Evolutionary conservation across 805 yeast genomes (phyloP), one percentile per base, ranked within the genome.

Genomic region (Cyberlindnera amylophila): DNA sequence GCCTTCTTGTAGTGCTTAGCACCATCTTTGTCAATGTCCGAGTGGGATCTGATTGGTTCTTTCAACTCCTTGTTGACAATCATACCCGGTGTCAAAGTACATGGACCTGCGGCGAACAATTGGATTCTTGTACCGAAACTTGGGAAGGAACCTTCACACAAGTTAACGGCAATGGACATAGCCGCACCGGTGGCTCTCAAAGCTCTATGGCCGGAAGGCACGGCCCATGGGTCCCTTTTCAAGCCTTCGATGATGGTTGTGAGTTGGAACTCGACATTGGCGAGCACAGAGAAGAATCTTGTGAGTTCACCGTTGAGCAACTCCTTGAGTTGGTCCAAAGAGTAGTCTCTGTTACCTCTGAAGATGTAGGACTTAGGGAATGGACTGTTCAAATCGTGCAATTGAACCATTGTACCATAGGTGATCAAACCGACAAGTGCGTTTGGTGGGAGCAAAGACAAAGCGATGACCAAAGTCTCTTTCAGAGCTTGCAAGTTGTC

Each of bases 41-140:
- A 87, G 67, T 93, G 99, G 8, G 99, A 93, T 71, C 99, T 81
- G 55, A 93, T 85, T 37, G 99, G 96, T 66, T 93, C 99, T 62
- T 86, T 86, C 62, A 93, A 75, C 63, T 89, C 93, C 18, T 83
- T 80, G 34, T 91, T 87, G 23, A 93, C 99, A 52, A 93, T 88
- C 62, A 86, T 70, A 55, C 99, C 99, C 11, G 99, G 98, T 35
- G 84, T 85, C 59, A 85, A 81, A 35, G 99, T 93, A 62, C 96
- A 82, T 37, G 96, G 95, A 49, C 99, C 99, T 41, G 91, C 95
- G 32, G 96, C 81, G 59, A 93, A 93, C 46, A 93, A 71, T 71
- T 88, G 81, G 54, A 93, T 74, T 62, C 97, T 81, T 13, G 95
- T 89, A 38, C 97, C 96, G 53, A 81, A 79, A 44, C 86, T 89